phyloP scores from a whole-genome alignment of 306 rosid genomes.

The Prunus padus region DNA sequence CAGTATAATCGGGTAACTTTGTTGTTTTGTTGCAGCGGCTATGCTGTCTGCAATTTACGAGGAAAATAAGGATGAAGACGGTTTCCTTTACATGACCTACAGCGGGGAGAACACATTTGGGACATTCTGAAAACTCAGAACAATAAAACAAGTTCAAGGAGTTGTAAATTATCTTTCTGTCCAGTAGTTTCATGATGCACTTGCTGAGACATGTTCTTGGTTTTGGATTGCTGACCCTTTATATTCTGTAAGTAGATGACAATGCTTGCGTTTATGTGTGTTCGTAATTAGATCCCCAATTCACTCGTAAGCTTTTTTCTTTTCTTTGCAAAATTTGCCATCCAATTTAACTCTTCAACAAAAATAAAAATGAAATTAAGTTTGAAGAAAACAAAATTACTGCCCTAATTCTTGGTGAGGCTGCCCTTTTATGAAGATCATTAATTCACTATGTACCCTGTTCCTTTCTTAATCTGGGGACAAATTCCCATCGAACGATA shows the following conservation, averaged over 20 bases:
- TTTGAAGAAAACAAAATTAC: neutral
- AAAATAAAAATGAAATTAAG: neutral
- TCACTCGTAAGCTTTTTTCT: neutral
- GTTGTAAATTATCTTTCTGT: slow-evolving; percentile 8
- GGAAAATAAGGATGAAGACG: slow-evolving; percentile 61
- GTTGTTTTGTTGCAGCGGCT: slow-evolving; percentile 43
- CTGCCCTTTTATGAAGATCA: too few relatives aligned
- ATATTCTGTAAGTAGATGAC: neutral
- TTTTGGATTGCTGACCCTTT: neutral
- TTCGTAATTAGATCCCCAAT: too few relatives aligned
- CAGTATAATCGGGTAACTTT: neutral
- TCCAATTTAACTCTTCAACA: neutral
- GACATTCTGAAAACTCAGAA: slow-evolving; percentile 29
- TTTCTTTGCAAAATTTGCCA: neutral
- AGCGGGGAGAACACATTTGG: slow-evolving; percentile 64
- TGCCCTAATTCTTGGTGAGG: too few relatives aligned
- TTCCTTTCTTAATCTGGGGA: too few relatives aligned
- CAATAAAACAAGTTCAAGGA: neutral
- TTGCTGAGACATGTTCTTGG: neutral
- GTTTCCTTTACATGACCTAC: slow-evolving; percentile 62
- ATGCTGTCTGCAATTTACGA: slow-evolving; percentile 53
- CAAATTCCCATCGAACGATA: too few relatives aligned
- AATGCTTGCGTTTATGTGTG: neutral
- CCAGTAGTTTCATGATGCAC: neutral
- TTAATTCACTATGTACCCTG: too few relatives aligned